Evolutionary conservation across 2,329 filamentous ascomycete species (phyloP).

Genomic region (Myriosclerotinia scirpicola): DNA sequence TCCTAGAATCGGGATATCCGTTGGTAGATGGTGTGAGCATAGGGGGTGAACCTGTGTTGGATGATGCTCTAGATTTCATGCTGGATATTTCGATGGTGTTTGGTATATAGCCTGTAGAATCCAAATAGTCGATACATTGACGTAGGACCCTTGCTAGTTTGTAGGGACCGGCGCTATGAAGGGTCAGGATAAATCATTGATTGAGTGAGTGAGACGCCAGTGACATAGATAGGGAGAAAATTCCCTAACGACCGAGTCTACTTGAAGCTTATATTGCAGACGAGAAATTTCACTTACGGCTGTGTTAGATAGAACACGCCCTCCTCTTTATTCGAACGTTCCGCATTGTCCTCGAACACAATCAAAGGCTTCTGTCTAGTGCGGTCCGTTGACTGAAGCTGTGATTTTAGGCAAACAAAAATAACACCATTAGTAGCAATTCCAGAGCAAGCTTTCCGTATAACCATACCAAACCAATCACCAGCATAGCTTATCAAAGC

Average conservation of each 20-base stretch:
- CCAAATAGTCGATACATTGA: constrained; percentile 27
- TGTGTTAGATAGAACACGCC: constrained; percentile 28
- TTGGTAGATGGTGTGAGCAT: background rate
- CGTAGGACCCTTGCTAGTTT: constrained; percentile 29
- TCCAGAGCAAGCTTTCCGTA: constrained; percentile 24
- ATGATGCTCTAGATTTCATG: background rate
- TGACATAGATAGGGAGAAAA: background rate
- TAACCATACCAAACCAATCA: constrained; percentile 33
- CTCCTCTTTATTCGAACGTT: constrained; percentile 5
- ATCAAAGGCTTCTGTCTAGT: constrained; percentile 27
- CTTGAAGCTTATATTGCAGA: too few relatives aligned
- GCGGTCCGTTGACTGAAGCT: constrained; percentile 18
- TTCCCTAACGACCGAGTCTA: background rate
- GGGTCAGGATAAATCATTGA: background rate
- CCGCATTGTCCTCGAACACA: constrained; percentile 29
- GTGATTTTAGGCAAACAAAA: constrained; percentile 27
- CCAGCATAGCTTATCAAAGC: constrained; percentile 27
- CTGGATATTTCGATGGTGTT: background rate
- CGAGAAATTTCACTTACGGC: constrained; percentile 27
- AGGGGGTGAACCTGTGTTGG: background rate
- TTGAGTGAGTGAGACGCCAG: background rate
- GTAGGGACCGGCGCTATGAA: constrained; percentile 30
- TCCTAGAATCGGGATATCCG: background rate
- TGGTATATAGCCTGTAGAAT: background rate
- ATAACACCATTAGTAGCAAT: constrained; percentile 22